Percentiles rank a stretch among this genome's conserved stretches.
phyloP scores from a whole-genome alignment of 768 basidiomycete species.

The Russula emetica region DNA sequence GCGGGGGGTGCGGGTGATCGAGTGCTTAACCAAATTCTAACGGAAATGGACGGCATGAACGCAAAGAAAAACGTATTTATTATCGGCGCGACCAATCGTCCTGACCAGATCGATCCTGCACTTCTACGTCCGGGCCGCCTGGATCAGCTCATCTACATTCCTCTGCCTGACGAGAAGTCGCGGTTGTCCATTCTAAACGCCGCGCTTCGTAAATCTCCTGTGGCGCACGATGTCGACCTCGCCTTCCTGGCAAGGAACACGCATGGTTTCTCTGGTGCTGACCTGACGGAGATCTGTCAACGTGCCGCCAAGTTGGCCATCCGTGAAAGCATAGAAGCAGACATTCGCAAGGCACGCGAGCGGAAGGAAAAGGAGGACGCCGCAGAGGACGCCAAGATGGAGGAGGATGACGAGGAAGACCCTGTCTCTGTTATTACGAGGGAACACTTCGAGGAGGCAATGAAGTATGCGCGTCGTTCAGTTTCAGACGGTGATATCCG shows the following conservation, averaged over 20 bases:
- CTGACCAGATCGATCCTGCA: constrained; percentile 92
- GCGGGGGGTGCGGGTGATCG: constrained; percentile 96
- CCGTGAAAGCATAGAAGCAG: constrained; percentile 88
- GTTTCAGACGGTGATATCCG: constrained; percentile 96
- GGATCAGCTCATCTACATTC: constrained; percentile 99
- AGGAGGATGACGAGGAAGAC: constrained; percentile 73
- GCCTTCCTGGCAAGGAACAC: constrained; percentile 84
- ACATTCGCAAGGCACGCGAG: constrained; percentile 76
- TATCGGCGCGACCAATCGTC: constrained; percentile 95
- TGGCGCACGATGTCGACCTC: constrained; percentile 79
- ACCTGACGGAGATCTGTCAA: constrained; percentile 99
- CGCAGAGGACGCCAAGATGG: constrained; percentile 60
- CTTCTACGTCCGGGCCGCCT: constrained; percentile 96
- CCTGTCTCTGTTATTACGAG: constrained; percentile 87
- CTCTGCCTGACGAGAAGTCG: constrained; percentile 90
- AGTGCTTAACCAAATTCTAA: constrained; percentile 94
- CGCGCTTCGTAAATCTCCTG: constrained; percentile 85
- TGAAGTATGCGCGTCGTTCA: constrained; percentile 95
- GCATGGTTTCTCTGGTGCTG: constrained; percentile 98
- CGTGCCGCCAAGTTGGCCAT: constrained; percentile 97
- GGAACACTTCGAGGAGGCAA: constrained; percentile 98
- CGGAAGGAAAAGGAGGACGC: constrained; percentile 78
- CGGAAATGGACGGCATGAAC: constrained; percentile 99
- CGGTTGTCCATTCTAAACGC: constrained; percentile 91
- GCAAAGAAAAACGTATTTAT: constrained; percentile 99